Evolutionary conservation across 2,329 filamentous ascomycete genomes (phyloP), one percentile per base, ranked within the genome.

Genomic region (Chaetomium strumarium): DNA sequence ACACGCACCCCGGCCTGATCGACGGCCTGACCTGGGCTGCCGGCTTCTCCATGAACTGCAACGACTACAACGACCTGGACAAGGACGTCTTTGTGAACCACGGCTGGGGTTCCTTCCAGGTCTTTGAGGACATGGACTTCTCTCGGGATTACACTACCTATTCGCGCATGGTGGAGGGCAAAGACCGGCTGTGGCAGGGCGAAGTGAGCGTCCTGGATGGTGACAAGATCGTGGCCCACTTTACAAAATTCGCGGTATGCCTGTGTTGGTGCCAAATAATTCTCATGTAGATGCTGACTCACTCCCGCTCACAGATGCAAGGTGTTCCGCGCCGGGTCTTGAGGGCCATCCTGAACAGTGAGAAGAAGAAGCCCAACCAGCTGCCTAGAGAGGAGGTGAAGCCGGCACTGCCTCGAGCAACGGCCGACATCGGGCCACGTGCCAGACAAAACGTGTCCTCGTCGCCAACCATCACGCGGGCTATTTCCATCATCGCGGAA

Each of bases 11-110:
- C 11, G 47, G 42, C 42, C 20, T 47, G 16, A 50, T 54, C 30
- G 46, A 52, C 30, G 14, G 39, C 3, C 14, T 52, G 2, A 44
- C 40, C 16, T 50, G 79, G 82, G 59, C 78, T 74, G 49, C 63
- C 79, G 55, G 76, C 74, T 83, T 83, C 65, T 76, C 81, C 51
- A 71, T 81, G 64, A 83, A 83, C 57, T 77, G 72, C 11, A 77
- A 75, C 11, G 78, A 80, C 52, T 74, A 70, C 10, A 69, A 80
- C 16, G 74, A 79, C 54, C 76, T 77, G 9, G 69, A 72, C 10
- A 72, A 77, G 41, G 70, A 76, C 54, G 76, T 81, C 41, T 82
- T 73, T 63, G 78, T 83, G 59, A 80, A 78, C 16, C 79, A 82
- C 57, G 79, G 79, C 24, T 83, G 79, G 79, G 74, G 74, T 17